phyloP scores from a whole-genome alignment of 164 flowering plant species.

The Euptelea pleiosperma region DNA sequence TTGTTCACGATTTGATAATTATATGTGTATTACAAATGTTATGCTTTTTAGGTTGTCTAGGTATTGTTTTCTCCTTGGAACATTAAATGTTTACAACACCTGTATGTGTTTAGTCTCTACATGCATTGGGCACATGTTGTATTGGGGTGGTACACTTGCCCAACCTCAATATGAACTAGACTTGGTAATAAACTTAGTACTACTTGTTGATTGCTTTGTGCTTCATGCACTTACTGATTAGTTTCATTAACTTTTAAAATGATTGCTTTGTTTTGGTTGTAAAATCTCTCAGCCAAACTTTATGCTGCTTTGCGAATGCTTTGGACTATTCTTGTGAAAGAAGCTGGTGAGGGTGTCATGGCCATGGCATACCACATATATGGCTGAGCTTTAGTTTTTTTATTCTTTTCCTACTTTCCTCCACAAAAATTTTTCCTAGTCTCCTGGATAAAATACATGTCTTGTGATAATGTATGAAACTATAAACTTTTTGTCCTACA shows the following conservation, averaged over 20 bases:
- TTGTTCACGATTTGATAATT: too few species aligned
- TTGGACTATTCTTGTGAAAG: constrained; percentile 63
- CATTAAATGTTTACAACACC: too few species aligned
- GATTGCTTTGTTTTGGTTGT: constrained; percentile 10
- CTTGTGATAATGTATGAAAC: too few species aligned
- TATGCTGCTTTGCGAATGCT: constrained; percentile 61
- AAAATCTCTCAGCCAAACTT: constrained; percentile 71
- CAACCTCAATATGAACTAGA: constrained; percentile 49
- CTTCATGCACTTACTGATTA: not conserved
- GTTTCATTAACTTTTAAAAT: not conserved
- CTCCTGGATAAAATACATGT: not conserved
- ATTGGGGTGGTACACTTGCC: too few species aligned
- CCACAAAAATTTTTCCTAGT: not conserved
- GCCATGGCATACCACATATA: constrained; percentile 80
- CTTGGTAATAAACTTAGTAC: constrained; percentile 37
- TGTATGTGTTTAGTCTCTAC: too few species aligned
- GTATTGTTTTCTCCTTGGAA: too few species aligned
- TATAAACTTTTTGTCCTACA: too few species aligned
- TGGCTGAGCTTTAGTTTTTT: constrained; percentile 40
- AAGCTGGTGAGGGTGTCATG: constrained; percentile 68
- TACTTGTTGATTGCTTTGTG: not conserved
- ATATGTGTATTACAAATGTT: too few species aligned
- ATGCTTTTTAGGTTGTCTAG: too few species aligned
- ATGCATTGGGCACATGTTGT: too few species aligned
- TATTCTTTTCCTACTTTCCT: not conserved